Evolutionary conservation across 2,329 filamentous ascomycete genomes (phyloP), one percentile per base, ranked within the genome.

Genomic region (Thelonectria blattea): DNA sequence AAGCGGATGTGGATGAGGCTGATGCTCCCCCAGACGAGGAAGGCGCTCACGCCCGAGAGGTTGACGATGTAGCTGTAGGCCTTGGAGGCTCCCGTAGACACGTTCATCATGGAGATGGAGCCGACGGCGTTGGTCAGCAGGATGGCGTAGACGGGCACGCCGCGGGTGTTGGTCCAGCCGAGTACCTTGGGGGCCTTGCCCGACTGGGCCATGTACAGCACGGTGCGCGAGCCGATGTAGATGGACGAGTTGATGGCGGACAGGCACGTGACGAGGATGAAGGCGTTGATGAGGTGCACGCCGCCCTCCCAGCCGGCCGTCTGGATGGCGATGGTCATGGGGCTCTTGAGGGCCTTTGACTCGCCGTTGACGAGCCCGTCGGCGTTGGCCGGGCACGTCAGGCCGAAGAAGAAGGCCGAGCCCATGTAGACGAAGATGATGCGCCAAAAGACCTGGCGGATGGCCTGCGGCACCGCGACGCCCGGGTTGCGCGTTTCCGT

Each of bases 231-330:
- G 46, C 87, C 87, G 65, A 93, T 91, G 73, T 93, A 93, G 62
- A 93, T 89, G 9, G 88, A 90, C 53, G 85, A 88, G 75, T 93
- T 93, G 66, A 89, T 85, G 17, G 90, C 89, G 0, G 84, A 88
- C 39, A 92, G 79, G 56, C 90, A 90, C 12, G 90, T 91, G 9
- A 91, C 79, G 52, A 93, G 83, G 68, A 92, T 91, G 69, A 92
- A 89, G 41, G 87, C 89, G 65, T 93, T 93, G 78, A 93, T 90
- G 1, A 93, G 82, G 71, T 93, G 87, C 1, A 90, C 88, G 37
- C 76, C 91, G 24, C 85, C 86, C 56, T 89, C 75, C 85, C 89
- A 93, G 1, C 90, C 90, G 1, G 90, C 91, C 60, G 86, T 91
- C 63, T 89, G 85, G 47, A 93, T 85, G 1, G 89, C 89, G 61